Evolutionary conservation across 23 red algal genomes (phyloP), one percentile per base, ranked within the genome.

Genomic region (Gracilaria gracilis): DNA sequence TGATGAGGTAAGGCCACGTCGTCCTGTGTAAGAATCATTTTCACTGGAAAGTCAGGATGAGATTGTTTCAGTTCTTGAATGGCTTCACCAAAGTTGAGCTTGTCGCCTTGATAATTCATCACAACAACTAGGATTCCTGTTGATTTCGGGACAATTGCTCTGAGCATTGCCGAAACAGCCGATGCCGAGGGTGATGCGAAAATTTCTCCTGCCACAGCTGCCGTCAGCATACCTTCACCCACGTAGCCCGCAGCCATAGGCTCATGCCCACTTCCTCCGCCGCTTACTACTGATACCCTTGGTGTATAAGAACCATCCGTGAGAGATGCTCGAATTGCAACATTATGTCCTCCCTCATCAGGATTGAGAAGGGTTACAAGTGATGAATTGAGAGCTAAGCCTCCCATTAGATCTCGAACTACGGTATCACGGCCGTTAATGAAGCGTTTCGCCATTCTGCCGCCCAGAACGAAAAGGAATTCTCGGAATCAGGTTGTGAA

Each of bases 91-190:
- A 96, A 96, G 39, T 59, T 79, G 17, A 96, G 81, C 50, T 79
- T 66, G 75, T 96, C 94, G 9, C 94, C 94, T 35, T 73, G 53
- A 86, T 96, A 96, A 61, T 96, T 96, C 59, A 90, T 82, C 23
- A 88, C 88, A 17, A 96, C 39, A 78, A 96, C 58, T 19, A 96
- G 29, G 57, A 87, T 74, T n/a, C 79, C 94, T 15, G 75, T 87
- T 73, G 81, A 86, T 31, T 67, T 55, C 32, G 93, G 73, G 13
- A 44, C 80, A 40, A 96, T 38, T 24, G 77, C 65, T 39, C 59
- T 33, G 11, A 91, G 49, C 55, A 84, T 66, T n/a, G 94, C 40
- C 4, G 67, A 50, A n/a, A 96, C 57, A 23, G 94, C 59, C 34
- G 77, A 54, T 9, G 42, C 67, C 19, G 87, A 82, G 24, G 94